These are phyloP conservation scores for Coniella lustricola DNA, from an alignment of 2,329 filamentous ascomycete genomes.

Conservation along the genomic window DNA sequence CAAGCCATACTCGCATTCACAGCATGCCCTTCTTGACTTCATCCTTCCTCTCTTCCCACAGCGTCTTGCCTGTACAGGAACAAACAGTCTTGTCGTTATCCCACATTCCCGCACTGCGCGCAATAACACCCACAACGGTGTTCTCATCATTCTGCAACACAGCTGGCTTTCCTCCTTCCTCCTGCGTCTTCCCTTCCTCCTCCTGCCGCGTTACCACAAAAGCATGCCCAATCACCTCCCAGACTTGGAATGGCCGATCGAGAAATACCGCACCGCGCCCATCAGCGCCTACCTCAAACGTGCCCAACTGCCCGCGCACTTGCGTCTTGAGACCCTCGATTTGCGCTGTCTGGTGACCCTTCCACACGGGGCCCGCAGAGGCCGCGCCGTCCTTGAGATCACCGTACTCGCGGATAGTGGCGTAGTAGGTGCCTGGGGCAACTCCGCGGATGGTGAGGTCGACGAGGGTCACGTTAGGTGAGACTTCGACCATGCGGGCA, in stretches of 20 bases:
- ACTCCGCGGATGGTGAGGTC: constrained; percentile 84
- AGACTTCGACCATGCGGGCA: constrained; percentile 89
- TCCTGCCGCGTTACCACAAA: constrained; percentile 72
- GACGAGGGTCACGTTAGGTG: constrained; percentile 68
- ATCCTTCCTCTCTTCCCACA: constrained; percentile 94
- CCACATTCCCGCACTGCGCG: constrained; percentile 94
- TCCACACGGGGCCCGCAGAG: constrained; percentile 81
- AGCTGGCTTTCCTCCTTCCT: constrained; percentile 45
- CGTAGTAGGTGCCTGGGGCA: constrained; percentile 71
- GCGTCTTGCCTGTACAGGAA: constrained; percentile 93
- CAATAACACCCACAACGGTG: constrained; percentile 88
- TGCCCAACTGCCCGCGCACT: constrained; percentile 62
- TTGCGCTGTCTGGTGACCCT: constrained; percentile 30
- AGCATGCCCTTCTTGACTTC: constrained; percentile 87
- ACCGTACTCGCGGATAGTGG: constrained; percentile 77
- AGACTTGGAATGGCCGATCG: constrained; percentile 76
- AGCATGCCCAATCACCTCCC: constrained; percentile 92
- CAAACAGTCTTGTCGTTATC: constrained; percentile 98
- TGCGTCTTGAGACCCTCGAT: constrained; percentile 36
- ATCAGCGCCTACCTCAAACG: constrained; percentile 65
- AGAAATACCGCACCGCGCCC: constrained; percentile 76
- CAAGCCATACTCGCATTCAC: constrained; percentile 33
- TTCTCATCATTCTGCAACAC: constrained; percentile 66
- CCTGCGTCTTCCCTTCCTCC: constrained; percentile 50
- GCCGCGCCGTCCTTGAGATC: constrained; percentile 78